Conservation (phyloP, 176 grass and related monocot genomes). For the Ampelocalamus luodianensis region DNA sequence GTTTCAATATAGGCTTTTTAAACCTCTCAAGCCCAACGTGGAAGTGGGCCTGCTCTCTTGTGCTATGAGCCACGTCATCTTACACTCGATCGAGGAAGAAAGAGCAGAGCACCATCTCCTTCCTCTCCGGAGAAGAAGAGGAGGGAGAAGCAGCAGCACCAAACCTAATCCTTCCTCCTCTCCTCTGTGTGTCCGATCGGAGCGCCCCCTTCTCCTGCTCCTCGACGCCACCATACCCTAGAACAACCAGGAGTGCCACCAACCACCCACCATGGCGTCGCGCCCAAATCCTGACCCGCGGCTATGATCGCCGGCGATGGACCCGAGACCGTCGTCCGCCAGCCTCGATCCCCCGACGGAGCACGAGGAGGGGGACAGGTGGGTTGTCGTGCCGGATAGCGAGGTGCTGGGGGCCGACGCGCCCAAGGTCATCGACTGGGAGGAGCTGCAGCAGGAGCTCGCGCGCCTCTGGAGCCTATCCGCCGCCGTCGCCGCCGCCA, state of each 20-base stretch:
- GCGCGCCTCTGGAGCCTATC: slow-evolving; percentile 84
- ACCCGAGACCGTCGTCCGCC: background rate
- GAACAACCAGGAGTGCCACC: background rate
- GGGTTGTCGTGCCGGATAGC: background rate
- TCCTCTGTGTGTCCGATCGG: too few relatives aligned
- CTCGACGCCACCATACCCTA: background rate
- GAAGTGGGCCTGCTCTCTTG: too few relatives aligned
- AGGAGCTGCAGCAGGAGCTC: slow-evolving; percentile 94
- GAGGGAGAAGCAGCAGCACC: too few relatives aligned
- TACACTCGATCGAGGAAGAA: too few relatives aligned
- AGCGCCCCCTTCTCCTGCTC: background rate
- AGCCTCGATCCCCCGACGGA: background rate
- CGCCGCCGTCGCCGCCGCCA: slow-evolving; percentile 44
- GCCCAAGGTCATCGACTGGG: slow-evolving; percentile 80
- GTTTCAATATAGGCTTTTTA: too few relatives aligned
- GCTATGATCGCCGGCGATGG: background rate
- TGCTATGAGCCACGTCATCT: too few relatives aligned
- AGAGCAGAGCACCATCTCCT: too few relatives aligned
- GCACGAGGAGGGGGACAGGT: background rate
- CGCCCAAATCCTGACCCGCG: background rate
- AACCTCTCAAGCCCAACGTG: too few relatives aligned
- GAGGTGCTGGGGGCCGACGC: slow-evolving; percentile 35
- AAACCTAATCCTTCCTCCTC: too few relatives aligned
- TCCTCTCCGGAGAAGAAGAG: too few relatives aligned
- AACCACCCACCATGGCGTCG: background rate